Evolutionary conservation across 2,329 filamentous ascomycete species (phyloP), one percentile per base, ranked within the genome.

Genomic region (Pseudogymnoascus verrucosus): DNA sequence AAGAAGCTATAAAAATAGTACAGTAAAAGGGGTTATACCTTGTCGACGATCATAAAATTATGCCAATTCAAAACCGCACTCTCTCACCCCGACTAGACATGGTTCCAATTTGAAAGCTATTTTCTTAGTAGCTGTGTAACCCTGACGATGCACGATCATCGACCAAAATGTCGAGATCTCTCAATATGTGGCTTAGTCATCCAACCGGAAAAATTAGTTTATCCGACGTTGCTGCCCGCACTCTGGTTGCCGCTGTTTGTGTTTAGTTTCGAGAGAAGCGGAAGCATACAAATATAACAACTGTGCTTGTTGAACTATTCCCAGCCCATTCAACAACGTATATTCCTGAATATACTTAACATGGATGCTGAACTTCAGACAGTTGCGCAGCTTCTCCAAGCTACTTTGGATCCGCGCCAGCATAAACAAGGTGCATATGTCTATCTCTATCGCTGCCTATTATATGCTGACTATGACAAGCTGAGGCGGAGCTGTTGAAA

Each of bases 351-450:
- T 57, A 57, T 57, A 57, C 51, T 39, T 69, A 74, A 71, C 71
- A 89, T 89, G 85, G 82, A 85, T 71, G 77, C 81, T 68, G 81
- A 85, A 75, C 78, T 87, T 68, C 78, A 83, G 74, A 77, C 78
- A 68, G 78, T 97, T 76, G 89, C 91, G 67, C 86, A 91, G 82
- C 84, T 98, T 76, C 87, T 99, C 68, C 85, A 96, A 77, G 91
- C 91, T 71, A 98, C 92, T 71, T 84, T 98, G 72, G 91, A 97
- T 77, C 91, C 91, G 16, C 81, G 84, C 67, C 87, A 93, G 76
- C 91, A 93, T 77, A 93, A 91, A 77, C 89, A 96, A 88, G 93
- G 93, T 93, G 79, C 37, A 62, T n/a, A 62, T 36, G 19, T 39
- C 34, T 63, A 23, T 51, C 40, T 62, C 71, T 66, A 69, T 67